Conservation (phyloP, 140 eudicot genomes). For the Erigeron philadelphicus region DNA sequence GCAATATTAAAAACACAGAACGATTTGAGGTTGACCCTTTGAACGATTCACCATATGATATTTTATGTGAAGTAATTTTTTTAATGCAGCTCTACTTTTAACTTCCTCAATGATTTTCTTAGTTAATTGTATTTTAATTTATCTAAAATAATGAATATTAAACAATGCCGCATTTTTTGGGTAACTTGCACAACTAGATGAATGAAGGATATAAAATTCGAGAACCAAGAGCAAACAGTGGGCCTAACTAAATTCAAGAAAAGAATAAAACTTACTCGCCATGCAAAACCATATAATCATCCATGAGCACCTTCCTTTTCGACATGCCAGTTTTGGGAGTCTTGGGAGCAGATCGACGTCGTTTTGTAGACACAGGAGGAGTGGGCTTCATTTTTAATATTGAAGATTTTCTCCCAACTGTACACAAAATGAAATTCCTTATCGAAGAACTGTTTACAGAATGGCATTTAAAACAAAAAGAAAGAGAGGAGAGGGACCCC, state of each 20-base stretch:
- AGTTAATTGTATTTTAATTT: too few relatives aligned
- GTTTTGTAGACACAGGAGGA: slow-evolving; percentile 47
- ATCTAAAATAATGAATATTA: too few relatives aligned
- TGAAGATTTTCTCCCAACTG: slow-evolving; percentile 80
- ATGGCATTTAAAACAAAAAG: not conserved
- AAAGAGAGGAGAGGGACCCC: not conserved
- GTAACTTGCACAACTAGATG: too few relatives aligned
- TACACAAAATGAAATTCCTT: slow-evolving; percentile 22
- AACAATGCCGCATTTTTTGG: too few relatives aligned
- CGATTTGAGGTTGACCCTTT: too few relatives aligned
- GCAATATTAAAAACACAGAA: too few relatives aligned
- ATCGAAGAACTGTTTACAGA: not conserved
- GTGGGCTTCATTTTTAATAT: slow-evolving; percentile 60
- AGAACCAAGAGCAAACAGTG: not conserved
- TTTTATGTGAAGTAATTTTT: too few relatives aligned
- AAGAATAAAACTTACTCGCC: slow-evolving; percentile 76
- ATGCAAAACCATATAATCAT: slow-evolving; percentile 87
- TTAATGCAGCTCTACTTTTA: too few relatives aligned
- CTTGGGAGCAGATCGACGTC: slow-evolving; percentile 53
- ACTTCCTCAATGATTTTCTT: too few relatives aligned
- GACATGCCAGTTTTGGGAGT: slow-evolving; percentile 39
- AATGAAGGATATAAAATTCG: not conserved
- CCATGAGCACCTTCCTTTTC: slow-evolving; percentile 89
- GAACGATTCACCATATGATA: too few relatives aligned
- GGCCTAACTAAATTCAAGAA: slow-evolving; percentile 1